phyloP scores from a whole-genome alignment of 495 filamentous ascomycete species.

The Rusavskia elegans region DNA sequence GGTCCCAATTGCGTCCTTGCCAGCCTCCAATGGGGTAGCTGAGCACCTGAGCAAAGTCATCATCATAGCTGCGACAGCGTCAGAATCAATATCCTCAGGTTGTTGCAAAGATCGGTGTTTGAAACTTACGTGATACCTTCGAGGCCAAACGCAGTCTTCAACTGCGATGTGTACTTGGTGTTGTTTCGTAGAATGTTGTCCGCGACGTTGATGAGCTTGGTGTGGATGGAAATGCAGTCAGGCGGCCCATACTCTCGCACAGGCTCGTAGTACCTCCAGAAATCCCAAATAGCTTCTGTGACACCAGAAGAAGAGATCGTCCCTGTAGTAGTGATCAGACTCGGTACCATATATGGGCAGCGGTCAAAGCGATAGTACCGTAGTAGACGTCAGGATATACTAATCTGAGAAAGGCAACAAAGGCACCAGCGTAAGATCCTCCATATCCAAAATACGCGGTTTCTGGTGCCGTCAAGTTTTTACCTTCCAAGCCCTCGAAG shows the following conservation, averaged over 20 bases:
- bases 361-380: constrained; percentile 20
- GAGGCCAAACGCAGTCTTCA: constrained; percentile 46
- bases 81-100: too few relatives aligned
- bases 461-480: constrained; percentile 37
- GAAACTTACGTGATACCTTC: constrained; percentile 27
- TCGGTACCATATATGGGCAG: background rate
- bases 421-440: constrained; percentile 58
- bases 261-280: constrained; percentile 55
- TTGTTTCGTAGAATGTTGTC: constrained; percentile 47
- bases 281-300: constrained; percentile 53
- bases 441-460: constrained; percentile 57
- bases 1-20: constrained; percentile 59
- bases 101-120: too few relatives aligned
- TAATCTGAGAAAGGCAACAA: constrained; percentile 52
- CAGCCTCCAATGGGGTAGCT: constrained; percentile 33
- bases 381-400: constrained; percentile 54
- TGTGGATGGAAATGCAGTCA: constrained; percentile 37
- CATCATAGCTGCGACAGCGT: constrained; percentile 17
- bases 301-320: constrained; percentile 58
- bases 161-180: constrained; percentile 26
- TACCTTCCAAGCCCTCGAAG: constrained; percentile 46
- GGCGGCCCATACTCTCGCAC: constrained; percentile 38
- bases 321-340: constrained; percentile 10
- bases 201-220: constrained; percentile 41
- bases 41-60: constrained; percentile 46